These are phyloP conservation scores for Globisporangium takayamanum DNA, from an alignment of 352 stramenopile species.

Conservation along the genomic window DNA sequence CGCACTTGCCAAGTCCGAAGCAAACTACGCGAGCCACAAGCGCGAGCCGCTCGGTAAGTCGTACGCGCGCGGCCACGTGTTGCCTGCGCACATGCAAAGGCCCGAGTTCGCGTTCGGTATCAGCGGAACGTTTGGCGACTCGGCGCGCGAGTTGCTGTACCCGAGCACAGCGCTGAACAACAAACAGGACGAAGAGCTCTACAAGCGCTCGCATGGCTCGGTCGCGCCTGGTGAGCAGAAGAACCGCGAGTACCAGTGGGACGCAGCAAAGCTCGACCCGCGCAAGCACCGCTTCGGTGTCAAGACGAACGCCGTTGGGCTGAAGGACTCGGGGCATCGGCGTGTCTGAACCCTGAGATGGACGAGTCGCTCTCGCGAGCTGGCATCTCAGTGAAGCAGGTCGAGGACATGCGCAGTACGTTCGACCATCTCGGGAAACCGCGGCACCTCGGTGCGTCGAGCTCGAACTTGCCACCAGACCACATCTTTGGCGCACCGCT, in stretches of 20 bases:
- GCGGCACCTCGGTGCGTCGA: conserved; percentile 43
- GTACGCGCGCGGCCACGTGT: conserved; percentile 55
- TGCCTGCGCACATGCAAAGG: conserved; percentile 47
- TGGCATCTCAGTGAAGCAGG: conserved; percentile 48
- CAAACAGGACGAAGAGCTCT: conserved; percentile 52
- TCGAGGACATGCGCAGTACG: conserved; percentile 69
- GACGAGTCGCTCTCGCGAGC: conserved; percentile 38
- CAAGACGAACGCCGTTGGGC: conserved; percentile 30
- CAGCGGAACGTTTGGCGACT: conserved; percentile 64
- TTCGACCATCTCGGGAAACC: conserved; percentile 71
- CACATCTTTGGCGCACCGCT: conserved; percentile 63
- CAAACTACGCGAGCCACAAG: conserved; percentile 74
- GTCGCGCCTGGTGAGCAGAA: conserved; percentile 83
- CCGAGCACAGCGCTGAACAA: conserved; percentile 52
- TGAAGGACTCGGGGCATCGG: conserved; percentile 44
- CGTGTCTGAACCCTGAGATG: conserved; percentile 67
- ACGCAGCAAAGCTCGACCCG: conserved; percentile 57
- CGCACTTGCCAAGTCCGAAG: conserved; percentile 59
- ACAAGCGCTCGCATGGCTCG: conserved; percentile 73
- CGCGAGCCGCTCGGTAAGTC: conserved; percentile 72
- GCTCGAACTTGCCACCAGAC: conserved; percentile 23
- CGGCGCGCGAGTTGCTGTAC: conserved; percentile 83
- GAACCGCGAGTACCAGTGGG: conserved; percentile 80
- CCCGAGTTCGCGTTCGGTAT: conserved; percentile 64
- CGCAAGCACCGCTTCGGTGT: conserved; percentile 65